Conservation (phyloP, 768 basidiomycete genomes). For the Termitomyces sp. region DNA sequence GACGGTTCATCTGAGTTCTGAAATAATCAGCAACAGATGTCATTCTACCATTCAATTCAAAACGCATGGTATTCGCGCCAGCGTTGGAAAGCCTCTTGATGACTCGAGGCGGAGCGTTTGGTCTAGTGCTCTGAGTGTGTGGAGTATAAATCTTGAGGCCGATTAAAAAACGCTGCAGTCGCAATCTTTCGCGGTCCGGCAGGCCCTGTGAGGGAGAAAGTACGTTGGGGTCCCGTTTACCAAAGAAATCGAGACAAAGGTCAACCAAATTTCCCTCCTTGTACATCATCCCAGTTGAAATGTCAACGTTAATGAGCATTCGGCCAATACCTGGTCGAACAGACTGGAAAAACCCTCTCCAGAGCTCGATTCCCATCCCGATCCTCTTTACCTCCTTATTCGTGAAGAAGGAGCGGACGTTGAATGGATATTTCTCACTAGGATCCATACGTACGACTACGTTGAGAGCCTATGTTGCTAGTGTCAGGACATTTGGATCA, state of each 20-base stretch:
- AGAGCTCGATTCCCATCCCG: slow-evolving; percentile 61
- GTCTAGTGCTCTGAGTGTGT: slow-evolving; percentile 3
- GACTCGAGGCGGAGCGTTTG: slow-evolving; percentile 30
- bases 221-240: slow-evolving; percentile 23
- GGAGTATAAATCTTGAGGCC: slow-evolving; percentile 26
- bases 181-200: slow-evolving; percentile 45
- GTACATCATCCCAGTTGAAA: slow-evolving; percentile 74
- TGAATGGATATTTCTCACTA: slow-evolving; percentile 61
- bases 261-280: slow-evolving; percentile 53
- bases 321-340: slow-evolving; percentile 60
- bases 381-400: slow-evolving; percentile 44
- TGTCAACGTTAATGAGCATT: slow-evolving; percentile 73
- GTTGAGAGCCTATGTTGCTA: slow-evolving; percentile 51
- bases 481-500: not conserved
- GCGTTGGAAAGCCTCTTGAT: slow-evolving; percentile 48
- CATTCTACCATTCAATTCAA: slow-evolving; percentile 34
- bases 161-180: slow-evolving; percentile 30
- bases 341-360: slow-evolving; percentile 81
- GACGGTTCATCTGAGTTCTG: slow-evolving; percentile 16
- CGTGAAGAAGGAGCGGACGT: slow-evolving; percentile 72
- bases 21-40: slow-evolving; percentile 18
- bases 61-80: slow-evolving; percentile 44
- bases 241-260: slow-evolving; percentile 53
- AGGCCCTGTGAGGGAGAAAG: slow-evolving; percentile 33
- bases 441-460: slow-evolving; percentile 76